Conservation (phyloP, 139 green algal genomes). For the Raphidocelis subcapitata region DNA sequence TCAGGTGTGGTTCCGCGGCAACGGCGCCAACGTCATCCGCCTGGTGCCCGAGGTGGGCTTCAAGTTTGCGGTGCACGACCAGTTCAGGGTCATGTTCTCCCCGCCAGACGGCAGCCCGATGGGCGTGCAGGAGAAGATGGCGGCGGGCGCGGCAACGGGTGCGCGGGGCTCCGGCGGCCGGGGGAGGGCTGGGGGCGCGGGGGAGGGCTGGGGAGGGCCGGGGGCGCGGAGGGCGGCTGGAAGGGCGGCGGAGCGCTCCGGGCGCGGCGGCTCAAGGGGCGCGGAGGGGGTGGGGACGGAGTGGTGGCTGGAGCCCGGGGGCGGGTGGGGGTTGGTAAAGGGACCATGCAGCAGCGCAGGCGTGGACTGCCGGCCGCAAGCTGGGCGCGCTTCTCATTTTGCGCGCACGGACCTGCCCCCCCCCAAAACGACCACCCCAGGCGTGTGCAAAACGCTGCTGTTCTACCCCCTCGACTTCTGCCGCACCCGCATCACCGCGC, state of each 20-base stretch:
- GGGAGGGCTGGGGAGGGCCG: too few species aligned
- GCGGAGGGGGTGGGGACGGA: too few species aligned
- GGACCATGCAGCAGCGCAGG: too few species aligned
- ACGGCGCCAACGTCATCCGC: conserved; percentile 62
- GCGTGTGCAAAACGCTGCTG: conserved; percentile 29
- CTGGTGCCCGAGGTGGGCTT: conserved; percentile 57
- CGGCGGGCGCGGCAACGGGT: conserved; percentile 51
- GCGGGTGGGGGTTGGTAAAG: too few species aligned
- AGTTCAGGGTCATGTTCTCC: conserved; percentile 56
- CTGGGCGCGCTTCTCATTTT: too few species aligned
- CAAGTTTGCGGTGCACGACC: conserved; percentile 57
- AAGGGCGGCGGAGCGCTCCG: too few species aligned
- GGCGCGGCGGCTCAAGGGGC: too few species aligned
- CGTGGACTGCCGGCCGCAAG: too few species aligned
- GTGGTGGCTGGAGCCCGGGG: too few species aligned
- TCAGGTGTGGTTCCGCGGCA: conserved; percentile 58
- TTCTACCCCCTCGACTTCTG: conserved; percentile 66
- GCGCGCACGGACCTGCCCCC: too few species aligned
- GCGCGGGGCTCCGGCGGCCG: not conserved
- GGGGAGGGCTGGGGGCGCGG: too few species aligned
- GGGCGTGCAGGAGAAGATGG: conserved; percentile 51
- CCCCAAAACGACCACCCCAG: not conserved
- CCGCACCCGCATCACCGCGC: conserved; percentile 57
- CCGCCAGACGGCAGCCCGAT: conserved; percentile 45
- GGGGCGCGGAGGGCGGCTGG: too few species aligned